A percentile compares a stretch with the other conserved stretches of the same genome.
Conservation (phyloP, 257 asterid genomes). For the Striga asiatica region DNA sequence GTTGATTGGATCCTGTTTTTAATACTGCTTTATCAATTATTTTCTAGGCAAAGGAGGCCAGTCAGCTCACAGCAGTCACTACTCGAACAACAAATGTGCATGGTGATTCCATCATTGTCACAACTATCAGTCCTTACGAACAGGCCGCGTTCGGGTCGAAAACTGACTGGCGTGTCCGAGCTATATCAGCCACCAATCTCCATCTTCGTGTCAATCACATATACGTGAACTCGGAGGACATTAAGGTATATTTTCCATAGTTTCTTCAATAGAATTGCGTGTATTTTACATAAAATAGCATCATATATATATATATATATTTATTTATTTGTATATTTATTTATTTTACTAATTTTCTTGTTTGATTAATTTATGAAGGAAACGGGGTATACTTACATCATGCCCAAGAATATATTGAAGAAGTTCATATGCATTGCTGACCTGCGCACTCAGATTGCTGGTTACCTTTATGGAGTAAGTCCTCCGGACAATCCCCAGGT, state of each 20-base stretch:
- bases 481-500: slow-evolving; percentile 99
- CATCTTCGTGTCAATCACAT: slow-evolving; percentile 96
- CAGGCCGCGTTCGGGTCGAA: slow-evolving; percentile 77
- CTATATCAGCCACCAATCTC: slow-evolving; percentile 95
- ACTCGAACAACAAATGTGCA: slow-evolving; percentile 90
- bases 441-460: slow-evolving; percentile 88
- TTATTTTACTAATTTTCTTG: neutral
- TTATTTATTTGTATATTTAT: too few species aligned
- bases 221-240: slow-evolving; percentile 94
- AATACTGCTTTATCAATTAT: too few species aligned
- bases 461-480: slow-evolving; percentile 85
- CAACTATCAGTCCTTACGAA: slow-evolving; percentile 94
- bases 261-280: neutral
- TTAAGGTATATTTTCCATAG: slow-evolving; percentile 42
- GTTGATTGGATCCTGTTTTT: neutral
- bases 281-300: too few species aligned
- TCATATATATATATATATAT: neutral
- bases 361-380: slow-evolving; percentile 51
- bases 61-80: slow-evolving; percentile 94
- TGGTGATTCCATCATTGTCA: slow-evolving; percentile 86
- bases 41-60: slow-evolving; percentile 79
- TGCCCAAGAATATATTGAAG: slow-evolving; percentile 96
- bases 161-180: slow-evolving; percentile 99
- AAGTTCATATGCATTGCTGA: slow-evolving; percentile 96
- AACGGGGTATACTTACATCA: slow-evolving; percentile 93